A percentile compares a stretch with the other conserved stretches of the same genome.
Conservation (phyloP, 1,139 yeast species). For the Geotrichum citri-aurantii region DNA sequence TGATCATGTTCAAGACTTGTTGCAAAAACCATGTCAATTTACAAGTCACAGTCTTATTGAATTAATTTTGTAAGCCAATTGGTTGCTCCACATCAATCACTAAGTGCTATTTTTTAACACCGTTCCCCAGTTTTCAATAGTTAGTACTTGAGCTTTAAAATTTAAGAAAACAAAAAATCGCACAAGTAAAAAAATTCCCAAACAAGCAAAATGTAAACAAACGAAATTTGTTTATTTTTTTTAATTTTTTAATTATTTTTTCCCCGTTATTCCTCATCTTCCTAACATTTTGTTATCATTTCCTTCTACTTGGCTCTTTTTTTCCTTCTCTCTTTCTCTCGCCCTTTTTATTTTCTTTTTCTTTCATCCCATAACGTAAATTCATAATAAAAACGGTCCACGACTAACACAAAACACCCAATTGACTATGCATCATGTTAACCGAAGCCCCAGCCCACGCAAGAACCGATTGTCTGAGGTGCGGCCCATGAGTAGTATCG, state of each 20-base stretch:
- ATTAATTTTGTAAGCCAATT: too few relatives aligned
- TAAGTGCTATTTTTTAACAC: too few relatives aligned
- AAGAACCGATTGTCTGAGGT: not conserved
- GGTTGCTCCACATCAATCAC: too few relatives aligned
- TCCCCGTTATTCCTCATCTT: too few relatives aligned
- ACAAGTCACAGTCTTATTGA: too few relatives aligned
- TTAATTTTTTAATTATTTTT: not conserved
- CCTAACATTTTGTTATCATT: too few relatives aligned
- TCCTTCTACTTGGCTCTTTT: not conserved
- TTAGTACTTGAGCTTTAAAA: not conserved
- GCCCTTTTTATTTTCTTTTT: not conserved
- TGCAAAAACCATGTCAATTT: too few relatives aligned
- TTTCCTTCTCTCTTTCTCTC: not conserved
- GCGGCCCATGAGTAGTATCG: not conserved
- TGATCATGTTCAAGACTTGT: too few relatives aligned
- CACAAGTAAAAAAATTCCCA: not conserved
- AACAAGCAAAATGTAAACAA: slow-evolving; percentile 1
- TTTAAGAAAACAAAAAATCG: not conserved
- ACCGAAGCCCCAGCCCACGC: not conserved
- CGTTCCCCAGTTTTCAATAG: too few relatives aligned
- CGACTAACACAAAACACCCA: not conserved
- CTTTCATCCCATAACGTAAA: not conserved
- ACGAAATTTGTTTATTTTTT: not conserved
- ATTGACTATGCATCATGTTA: not conserved
- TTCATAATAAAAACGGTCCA: not conserved